These are phyloP conservation scores for Curvularia spicifera DNA, from an alignment of 2,329 filamentous ascomycete genomes.

Conservation along the genomic window DNA sequence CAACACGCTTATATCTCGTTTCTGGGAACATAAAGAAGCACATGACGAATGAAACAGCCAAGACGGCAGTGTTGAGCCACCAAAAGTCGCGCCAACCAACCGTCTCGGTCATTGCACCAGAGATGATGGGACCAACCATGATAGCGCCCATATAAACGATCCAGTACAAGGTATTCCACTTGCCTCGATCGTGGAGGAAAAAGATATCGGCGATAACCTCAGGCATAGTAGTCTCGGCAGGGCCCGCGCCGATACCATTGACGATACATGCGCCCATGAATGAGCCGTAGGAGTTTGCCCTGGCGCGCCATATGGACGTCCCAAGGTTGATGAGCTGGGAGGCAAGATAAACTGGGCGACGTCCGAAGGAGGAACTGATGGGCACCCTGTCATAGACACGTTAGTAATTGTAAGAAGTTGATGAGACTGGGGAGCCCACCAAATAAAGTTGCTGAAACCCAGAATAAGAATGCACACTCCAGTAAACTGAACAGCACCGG, in stretches of 20 bases:
- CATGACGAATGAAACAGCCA: constrained; percentile 58
- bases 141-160: constrained; percentile 67
- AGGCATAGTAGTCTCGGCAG: constrained; percentile 67
- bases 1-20: constrained; percentile 63
- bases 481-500: constrained; percentile 63
- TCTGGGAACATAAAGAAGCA: constrained; percentile 68
- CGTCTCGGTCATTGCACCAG: constrained; percentile 65
- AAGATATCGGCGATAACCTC: constrained; percentile 69
- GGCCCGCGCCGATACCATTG: constrained; percentile 68
- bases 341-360: constrained; percentile 60
- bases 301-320: constrained; percentile 64
- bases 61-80: constrained; percentile 67
- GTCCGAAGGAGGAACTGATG: constrained; percentile 61
- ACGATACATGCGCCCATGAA: constrained; percentile 70
- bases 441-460: constrained; percentile 67
- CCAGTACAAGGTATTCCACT: constrained; percentile 68
- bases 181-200: constrained; percentile 69
- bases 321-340: constrained; percentile 61
- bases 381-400: constrained; percentile 55
- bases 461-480: constrained; percentile 63
- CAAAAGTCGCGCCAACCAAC: constrained; percentile 68
- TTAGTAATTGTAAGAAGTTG: background rate
- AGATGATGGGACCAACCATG: constrained; percentile 64
- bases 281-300: constrained; percentile 63
- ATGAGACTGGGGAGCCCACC: constrained; percentile 47